Evolutionary conservation across 352 stramenopile genomes (phyloP).

Genomic region (Phytopythium litorale): DNA sequence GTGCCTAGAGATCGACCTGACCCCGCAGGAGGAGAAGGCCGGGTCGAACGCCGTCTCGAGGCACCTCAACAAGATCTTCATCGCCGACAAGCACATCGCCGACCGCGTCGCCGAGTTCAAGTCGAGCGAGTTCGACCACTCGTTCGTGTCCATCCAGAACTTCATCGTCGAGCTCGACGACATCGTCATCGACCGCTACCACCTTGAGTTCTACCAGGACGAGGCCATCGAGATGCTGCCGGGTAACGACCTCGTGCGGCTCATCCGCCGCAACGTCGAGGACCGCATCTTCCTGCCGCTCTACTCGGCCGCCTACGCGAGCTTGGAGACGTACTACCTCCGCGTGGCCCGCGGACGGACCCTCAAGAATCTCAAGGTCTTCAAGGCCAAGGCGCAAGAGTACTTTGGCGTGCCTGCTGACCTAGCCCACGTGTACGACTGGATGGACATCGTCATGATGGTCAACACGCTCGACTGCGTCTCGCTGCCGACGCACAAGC

Average conservation of each 20-base stretch:
- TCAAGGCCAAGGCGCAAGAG: conserved; percentile 44
- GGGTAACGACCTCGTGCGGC: conserved; percentile 67
- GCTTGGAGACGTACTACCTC: conserved; percentile 38
- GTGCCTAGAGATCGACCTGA: conserved; percentile 67
- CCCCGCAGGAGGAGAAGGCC: conserved; percentile 46
- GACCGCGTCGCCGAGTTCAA: conserved; percentile 57
- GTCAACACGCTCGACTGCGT: conserved; percentile 71
- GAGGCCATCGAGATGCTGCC: conserved; percentile 57
- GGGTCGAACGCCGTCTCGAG: conserved; percentile 46
- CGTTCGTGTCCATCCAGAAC: conserved; percentile 41
- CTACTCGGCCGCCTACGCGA: conserved; percentile 50
- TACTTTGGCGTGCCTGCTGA: conserved; percentile 71
- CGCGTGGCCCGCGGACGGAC: conserved; percentile 28
- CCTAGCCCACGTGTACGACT: conserved; percentile 50
- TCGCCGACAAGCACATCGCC: conserved; percentile 53
- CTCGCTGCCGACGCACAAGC: conserved; percentile 80
- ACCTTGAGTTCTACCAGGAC: conserved; percentile 60
- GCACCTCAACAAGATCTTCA: conserved; percentile 81
- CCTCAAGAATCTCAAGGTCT: conserved; percentile 54
- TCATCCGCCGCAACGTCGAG: conserved; percentile 74
- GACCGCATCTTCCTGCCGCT: conserved; percentile 75
- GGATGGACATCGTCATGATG: conserved; percentile 45
- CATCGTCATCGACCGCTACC: conserved; percentile 62
- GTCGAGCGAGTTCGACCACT: conserved; percentile 37
- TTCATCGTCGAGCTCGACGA: conserved; percentile 68